Evolutionary conservation across 805 yeast genomes (phyloP).

Genomic region (Tetrapisispora namnaoensis): DNA sequence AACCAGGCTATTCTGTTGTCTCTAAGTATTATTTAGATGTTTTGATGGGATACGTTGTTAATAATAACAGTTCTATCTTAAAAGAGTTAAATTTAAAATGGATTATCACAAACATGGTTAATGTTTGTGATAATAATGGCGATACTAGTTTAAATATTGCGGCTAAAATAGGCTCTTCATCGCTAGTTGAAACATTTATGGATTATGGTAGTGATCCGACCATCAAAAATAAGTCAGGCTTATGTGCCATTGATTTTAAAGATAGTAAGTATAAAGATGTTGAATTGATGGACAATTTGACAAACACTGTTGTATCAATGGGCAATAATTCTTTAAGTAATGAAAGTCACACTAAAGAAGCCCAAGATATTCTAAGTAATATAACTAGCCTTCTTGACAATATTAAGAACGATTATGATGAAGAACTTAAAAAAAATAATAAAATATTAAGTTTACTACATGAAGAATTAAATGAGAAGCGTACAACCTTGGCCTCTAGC

Average conservation of each 20-base stretch:
- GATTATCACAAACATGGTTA: slow-evolving; percentile 63
- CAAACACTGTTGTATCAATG: not conserved
- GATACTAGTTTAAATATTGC: slow-evolving; percentile 92
- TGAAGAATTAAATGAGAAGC: slow-evolving; percentile 25
- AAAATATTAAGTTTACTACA: slow-evolving; percentile 44
- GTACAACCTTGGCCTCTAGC: slow-evolving; percentile 18
- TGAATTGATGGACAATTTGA: not conserved
- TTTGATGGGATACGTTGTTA: slow-evolving; percentile 69
- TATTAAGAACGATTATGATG: slow-evolving; percentile 44
- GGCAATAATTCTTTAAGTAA: not conserved
- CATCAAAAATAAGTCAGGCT: slow-evolving; percentile 74
- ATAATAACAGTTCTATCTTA: slow-evolving; percentile 35
- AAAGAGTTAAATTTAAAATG: slow-evolving; percentile 41
- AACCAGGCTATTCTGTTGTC: slow-evolving; percentile 63
- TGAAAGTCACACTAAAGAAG: not conserved
- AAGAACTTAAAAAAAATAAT: slow-evolving; percentile 46
- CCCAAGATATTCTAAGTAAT: not conserved
- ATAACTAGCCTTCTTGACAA: slow-evolving; percentile 34
- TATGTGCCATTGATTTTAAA: slow-evolving; percentile 82
- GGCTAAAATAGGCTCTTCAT: slow-evolving; percentile 75
- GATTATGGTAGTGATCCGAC: slow-evolving; percentile 82
- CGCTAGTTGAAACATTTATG: slow-evolving; percentile 68
- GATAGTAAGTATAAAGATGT: slow-evolving; percentile 19
- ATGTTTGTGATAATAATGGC: slow-evolving; percentile 86
- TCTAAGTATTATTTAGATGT: slow-evolving; percentile 65